Conservation (phyloP, 306 rosid species). For the Begonia peltatifolia region DNA sequence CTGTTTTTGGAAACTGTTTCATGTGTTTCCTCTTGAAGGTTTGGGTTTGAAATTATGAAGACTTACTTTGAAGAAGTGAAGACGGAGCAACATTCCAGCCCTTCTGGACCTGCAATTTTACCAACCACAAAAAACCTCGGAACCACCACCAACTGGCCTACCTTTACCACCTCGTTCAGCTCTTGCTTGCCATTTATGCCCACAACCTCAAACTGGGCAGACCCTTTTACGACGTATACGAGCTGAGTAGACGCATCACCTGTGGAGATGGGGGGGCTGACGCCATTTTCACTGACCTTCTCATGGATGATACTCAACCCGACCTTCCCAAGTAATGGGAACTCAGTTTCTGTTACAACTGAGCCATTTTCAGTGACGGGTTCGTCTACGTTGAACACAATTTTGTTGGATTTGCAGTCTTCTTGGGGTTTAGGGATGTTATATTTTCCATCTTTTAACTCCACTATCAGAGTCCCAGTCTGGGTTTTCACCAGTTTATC, state of each 20-base stretch:
- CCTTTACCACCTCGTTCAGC: slow-evolving; percentile 22
- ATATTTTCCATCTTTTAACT: slow-evolving; percentile 12
- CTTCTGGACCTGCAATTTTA: slow-evolving; percentile 31
- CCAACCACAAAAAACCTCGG: slow-evolving; percentile 36
- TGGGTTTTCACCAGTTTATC: slow-evolving; percentile 31
- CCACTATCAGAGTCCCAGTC: slow-evolving; percentile 19
- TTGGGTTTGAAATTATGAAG: no score
- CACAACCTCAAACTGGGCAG: slow-evolving; percentile 35
- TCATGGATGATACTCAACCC: slow-evolving; percentile 28
- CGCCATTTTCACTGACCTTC: slow-evolving; percentile 25
- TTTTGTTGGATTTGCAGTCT: not conserved
- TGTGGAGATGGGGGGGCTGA: slow-evolving; percentile 22
- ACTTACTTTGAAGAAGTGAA: slow-evolving; percentile 29
- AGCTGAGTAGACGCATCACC: slow-evolving; percentile 21
- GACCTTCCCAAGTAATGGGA: slow-evolving; percentile 29
- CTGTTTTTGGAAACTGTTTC: no score
- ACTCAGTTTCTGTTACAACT: slow-evolving; percentile 15
- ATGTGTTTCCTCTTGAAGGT: no score
- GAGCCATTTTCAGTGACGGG: slow-evolving; percentile 2
- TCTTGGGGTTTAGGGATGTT: slow-evolving; percentile 24
- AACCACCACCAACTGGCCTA: slow-evolving; percentile 41
- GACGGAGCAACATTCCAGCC: slow-evolving; percentile 32
- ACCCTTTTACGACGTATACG: slow-evolving; percentile 35
- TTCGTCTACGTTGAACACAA: slow-evolving; percentile 29
- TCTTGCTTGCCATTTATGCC: slow-evolving; percentile 17